These are phyloP conservation scores for Boletus edulis DNA, from an alignment of 768 basidiomycete species.

Conservation along the genomic window DNA sequence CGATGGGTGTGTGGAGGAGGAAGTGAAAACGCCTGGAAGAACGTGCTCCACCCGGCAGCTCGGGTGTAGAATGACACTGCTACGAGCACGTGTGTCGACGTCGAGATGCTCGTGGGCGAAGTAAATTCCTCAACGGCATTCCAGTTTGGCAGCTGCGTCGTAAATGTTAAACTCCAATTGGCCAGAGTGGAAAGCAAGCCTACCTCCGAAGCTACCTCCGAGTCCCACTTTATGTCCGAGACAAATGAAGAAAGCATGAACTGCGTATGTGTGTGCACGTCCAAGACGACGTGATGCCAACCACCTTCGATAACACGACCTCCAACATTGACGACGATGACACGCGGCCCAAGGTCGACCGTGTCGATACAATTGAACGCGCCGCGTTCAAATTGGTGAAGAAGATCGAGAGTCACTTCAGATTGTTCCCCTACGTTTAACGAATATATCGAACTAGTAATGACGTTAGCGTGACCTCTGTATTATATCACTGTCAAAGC, in stretches of 20 bases:
- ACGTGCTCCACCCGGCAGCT: conserved; percentile 1
- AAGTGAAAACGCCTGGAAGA: conserved; percentile 14
- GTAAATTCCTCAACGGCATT: not conserved
- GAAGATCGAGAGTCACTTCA: conserved; percentile 7
- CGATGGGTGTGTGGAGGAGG: not conserved
- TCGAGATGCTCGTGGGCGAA: conserved; percentile 9
- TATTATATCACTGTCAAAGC: not conserved
- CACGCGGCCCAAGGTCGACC: conserved; percentile 14
- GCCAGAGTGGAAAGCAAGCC: not conserved
- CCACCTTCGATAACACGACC: not conserved
- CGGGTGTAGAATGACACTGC: not conserved
- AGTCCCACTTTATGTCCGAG: not conserved
- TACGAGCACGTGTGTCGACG: conserved; percentile 20
- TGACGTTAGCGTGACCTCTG: not conserved
- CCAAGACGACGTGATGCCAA: conserved; percentile 8
- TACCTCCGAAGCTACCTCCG: conserved; percentile 1
- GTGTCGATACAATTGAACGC: not conserved
- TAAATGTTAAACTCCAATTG: not conserved
- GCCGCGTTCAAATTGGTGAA: conserved; percentile 10
- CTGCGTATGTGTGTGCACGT: conserved; percentile 12
- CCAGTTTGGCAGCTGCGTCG: not conserved
- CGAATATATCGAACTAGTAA: conserved; percentile 7
- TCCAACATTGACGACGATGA: conserved; percentile 4
- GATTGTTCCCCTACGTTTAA: conserved; percentile 1
- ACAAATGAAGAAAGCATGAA: not conserved